A percentile compares a stretch with the other conserved stretches of the same genome.
These are phyloP conservation scores for Fusarium sp. DNA, from an alignment of 2,329 filamentous ascomycete genomes.

Conservation along the genomic window DNA sequence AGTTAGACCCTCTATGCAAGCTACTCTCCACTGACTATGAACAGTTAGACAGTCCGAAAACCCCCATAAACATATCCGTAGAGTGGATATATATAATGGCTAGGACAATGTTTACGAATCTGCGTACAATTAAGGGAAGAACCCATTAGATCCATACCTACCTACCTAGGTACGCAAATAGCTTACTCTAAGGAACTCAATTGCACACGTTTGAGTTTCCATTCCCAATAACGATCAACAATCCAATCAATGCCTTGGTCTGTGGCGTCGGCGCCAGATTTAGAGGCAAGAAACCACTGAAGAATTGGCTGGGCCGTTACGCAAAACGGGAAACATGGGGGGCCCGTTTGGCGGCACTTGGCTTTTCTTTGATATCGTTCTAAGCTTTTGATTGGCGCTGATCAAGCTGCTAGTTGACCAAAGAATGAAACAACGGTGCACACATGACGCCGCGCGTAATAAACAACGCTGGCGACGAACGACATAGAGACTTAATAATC, in stretches of 20 bases:
- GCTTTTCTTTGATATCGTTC: conserved; percentile 4
- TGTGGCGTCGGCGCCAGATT: conserved; percentile 13
- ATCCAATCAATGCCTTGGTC: too few relatives aligned
- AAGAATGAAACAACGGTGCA: conserved; percentile 32
- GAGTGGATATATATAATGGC: background rate
- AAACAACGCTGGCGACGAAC: background rate
- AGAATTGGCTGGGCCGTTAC: conserved; percentile 10
- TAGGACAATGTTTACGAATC: background rate
- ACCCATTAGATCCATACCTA: too few relatives aligned
- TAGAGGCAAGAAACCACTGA: conserved; percentile 20
- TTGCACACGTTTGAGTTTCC: conserved; percentile 1
- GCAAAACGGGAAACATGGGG: conserved; percentile 41
- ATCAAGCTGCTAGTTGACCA: background rate
- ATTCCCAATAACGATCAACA: background rate
- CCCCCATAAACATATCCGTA: background rate
- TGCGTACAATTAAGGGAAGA: too few relatives aligned
- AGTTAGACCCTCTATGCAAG: conserved; percentile 21
- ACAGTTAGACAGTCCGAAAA: background rate
- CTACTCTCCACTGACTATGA: conserved; percentile 15
- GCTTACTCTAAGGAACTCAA: too few relatives aligned
- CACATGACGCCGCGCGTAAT: conserved; percentile 15
- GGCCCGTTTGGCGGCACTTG: conserved; percentile 27
- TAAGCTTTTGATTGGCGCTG: conserved; percentile 26
- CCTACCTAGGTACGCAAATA: too few relatives aligned
- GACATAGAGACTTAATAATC: background rate